phyloP scores from a whole-genome alignment of 1,139 yeast genomes.

The Lodderomyces oxycetoniae region DNA sequence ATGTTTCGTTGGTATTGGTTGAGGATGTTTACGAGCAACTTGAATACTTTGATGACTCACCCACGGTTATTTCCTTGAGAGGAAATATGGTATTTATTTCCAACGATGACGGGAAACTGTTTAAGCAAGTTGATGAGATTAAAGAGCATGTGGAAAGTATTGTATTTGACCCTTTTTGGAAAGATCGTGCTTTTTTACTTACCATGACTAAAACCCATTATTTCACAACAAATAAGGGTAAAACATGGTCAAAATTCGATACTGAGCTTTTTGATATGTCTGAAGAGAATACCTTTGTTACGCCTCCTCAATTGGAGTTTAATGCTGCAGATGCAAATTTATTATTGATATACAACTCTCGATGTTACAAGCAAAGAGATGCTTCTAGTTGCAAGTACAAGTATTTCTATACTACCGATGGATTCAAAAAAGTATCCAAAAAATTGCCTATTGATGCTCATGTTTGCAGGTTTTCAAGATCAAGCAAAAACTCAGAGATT shows the following conservation, averaged over 20 bases:
- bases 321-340: slow-evolving; percentile 39
- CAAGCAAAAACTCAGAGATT: slow-evolving; percentile 33
- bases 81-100: slow-evolving; percentile 37
- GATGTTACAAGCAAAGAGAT: slow-evolving; percentile 27
- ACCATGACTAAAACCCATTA: slow-evolving; percentile 38
- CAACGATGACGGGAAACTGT: slow-evolving; percentile 53
- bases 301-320: slow-evolving; percentile 24
- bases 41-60: slow-evolving; percentile 54
- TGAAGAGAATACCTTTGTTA: slow-evolving; percentile 10
- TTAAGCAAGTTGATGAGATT: slow-evolving; percentile 36
- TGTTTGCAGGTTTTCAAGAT: slow-evolving; percentile 51
- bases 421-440: slow-evolving; percentile 42
- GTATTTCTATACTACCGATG: slow-evolving; percentile 52
- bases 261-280: slow-evolving; percentile 13
- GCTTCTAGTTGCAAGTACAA: slow-evolving; percentile 38
- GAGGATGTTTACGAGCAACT: slow-evolving; percentile 17
- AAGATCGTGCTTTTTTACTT: slow-evolving; percentile 51
- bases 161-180: slow-evolving; percentile 42
- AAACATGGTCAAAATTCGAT: slow-evolving; percentile 49
- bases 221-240: slow-evolving; percentile 55
- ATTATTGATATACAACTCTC: slow-evolving; percentile 34
- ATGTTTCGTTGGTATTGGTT: slow-evolving; percentile 14
- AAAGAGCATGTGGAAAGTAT: slow-evolving; percentile 25
- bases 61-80: slow-evolving; percentile 40
- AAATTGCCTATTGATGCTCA: slow-evolving; percentile 28